Conservation (phyloP, 306 rosid species). For the Citrullus mucosospermus region DNA sequence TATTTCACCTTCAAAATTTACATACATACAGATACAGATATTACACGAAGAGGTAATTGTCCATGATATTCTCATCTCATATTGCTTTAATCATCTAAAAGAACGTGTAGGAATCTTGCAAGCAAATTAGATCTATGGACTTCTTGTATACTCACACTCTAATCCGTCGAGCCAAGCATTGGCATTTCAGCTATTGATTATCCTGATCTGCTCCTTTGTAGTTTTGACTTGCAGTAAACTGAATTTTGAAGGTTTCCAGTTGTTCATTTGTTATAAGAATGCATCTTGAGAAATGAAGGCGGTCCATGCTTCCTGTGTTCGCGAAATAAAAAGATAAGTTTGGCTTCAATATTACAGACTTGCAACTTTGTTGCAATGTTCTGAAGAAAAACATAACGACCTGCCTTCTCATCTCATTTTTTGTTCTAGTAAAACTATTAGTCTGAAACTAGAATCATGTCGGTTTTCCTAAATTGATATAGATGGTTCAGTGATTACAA, state of each 20-base stretch:
- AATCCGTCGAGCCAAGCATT: neutral
- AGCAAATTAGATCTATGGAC: neutral
- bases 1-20: conserved; percentile 7
- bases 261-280: conserved; percentile 20
- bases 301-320: conserved; percentile 78
- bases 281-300: conserved; percentile 61
- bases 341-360: neutral
- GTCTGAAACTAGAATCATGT: neutral
- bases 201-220: neutral
- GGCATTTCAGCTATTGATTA: neutral
- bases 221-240: neutral
- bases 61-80: conserved; percentile 1
- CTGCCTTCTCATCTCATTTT: neutral
- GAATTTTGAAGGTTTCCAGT: conserved; percentile 3
- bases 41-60: neutral
- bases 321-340: neutral
- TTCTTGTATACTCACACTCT: neutral
- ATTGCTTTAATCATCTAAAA: neutral
- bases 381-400: neutral
- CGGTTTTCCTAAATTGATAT: neutral
- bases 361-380: neutral
- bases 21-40: neutral
- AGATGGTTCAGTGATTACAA: neutral
- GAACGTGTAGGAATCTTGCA: neutral
- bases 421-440: neutral